phyloP scores from a whole-genome alignment of 192 early-diverging fungal genomes.

The Rhizoclosmatium globosum region DNA sequence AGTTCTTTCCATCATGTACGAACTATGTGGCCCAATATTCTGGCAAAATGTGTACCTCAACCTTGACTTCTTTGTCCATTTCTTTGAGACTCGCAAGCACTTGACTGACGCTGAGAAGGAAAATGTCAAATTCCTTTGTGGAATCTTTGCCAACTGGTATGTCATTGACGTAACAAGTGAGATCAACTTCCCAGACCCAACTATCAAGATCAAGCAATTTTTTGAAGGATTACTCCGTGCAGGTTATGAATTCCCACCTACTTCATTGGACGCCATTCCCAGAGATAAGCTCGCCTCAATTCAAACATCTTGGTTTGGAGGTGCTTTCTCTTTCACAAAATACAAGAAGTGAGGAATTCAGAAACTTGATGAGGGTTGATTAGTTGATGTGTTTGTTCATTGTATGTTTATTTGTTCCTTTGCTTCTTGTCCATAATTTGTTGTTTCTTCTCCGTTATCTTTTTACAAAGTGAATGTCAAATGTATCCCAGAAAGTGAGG shows the following conservation, averaged over 20 bases:
- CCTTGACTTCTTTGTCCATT: slow-evolving; percentile 23
- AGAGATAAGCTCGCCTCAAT: neutral
- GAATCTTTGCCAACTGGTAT: slow-evolving; percentile 30
- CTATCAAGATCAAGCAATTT: slow-evolving; percentile 10
- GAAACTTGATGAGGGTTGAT: neutral
- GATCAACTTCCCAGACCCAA: neutral
- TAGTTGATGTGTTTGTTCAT: neutral
- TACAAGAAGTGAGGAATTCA: neutral
- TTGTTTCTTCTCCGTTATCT: too few relatives aligned
- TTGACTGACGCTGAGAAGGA: slow-evolving; percentile 10
- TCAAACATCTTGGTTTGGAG: neutral
- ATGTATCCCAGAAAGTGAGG: too few relatives aligned
- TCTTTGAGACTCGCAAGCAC: slow-evolving; percentile 23
- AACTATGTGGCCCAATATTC: neutral
- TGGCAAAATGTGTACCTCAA: slow-evolving; percentile 26
- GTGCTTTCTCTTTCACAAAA: neutral
- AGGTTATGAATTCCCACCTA: slow-evolving; percentile 19
- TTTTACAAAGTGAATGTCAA: too few relatives aligned
- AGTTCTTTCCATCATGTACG: slow-evolving; percentile 25
- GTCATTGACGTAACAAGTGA: neutral
- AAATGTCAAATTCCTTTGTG: slow-evolving; percentile 15
- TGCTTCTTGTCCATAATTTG: neutral
- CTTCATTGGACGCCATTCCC: slow-evolving; percentile 2
- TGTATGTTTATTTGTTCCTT: neutral
- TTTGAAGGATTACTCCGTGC: slow-evolving; percentile 30